phyloP scores from a whole-genome alignment of 495 filamentous ascomycete genomes.

The Neurospora tetrasperma region DNA sequence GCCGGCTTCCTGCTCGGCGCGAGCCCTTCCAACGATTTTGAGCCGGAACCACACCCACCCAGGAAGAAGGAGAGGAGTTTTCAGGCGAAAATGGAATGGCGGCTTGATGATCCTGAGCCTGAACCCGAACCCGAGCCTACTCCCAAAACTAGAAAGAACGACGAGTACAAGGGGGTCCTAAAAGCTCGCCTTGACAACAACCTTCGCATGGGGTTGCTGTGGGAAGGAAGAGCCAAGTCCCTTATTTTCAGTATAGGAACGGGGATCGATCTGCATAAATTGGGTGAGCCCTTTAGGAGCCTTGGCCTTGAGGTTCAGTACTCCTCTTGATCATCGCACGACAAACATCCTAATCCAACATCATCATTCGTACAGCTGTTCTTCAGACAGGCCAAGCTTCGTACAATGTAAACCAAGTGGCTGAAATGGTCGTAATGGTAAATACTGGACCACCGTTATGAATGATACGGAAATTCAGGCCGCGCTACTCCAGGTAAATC shows the following conservation, averaged over 20 bases:
- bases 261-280: conserved; percentile 60
- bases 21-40: conserved; percentile 9
- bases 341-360: not conserved
- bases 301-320: conserved; percentile 86
- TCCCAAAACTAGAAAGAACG: conserved; percentile 23
- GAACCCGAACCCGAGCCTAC: conserved; percentile 1
- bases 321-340: conserved; percentile 54
- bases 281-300: conserved; percentile 58
- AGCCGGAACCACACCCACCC: conserved; percentile 14
- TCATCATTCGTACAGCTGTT: not conserved
- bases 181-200: conserved; percentile 84
- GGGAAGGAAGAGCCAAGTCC: conserved; percentile 92
- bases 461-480: not conserved
- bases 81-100: conserved; percentile 46
- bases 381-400: not conserved
- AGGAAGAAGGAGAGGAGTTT: conserved; percentile 38
- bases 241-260: conserved; percentile 84
- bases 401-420: not conserved
- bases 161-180: conserved; percentile 73
- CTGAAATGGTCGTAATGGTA: not conserved
- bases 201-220: conserved; percentile 71
- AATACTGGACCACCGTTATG: not conserved
- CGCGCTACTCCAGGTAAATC: not conserved
- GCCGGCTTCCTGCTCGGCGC: conserved; percentile 33
- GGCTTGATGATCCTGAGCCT: conserved; percentile 32